phyloP scores from a whole-genome alignment of 2,329 filamentous ascomycete species.

The Trichophyton schoenleinii region DNA sequence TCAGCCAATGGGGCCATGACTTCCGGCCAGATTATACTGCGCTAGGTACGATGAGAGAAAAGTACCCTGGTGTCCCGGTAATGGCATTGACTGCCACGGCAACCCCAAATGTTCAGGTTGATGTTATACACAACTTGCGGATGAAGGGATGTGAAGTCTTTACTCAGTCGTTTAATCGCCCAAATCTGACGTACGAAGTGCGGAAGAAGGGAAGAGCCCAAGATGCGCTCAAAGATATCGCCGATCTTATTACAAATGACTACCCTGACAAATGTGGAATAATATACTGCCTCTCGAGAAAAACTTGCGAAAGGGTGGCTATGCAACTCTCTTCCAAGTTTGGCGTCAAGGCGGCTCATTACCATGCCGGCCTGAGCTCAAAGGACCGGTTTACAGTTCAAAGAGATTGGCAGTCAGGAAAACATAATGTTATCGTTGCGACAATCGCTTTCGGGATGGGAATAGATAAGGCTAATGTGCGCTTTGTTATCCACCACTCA shows the following conservation, averaged over 20 bases:
- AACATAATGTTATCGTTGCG: conserved; percentile 80
- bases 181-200: conserved; percentile 85
- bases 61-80: conserved; percentile 68
- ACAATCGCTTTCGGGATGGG: conserved; percentile 99
- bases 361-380: conserved; percentile 67
- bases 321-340: conserved; percentile 48
- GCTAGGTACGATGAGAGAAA: conserved; percentile 58
- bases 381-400: conserved; percentile 60
- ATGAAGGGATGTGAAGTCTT: conserved; percentile 70
- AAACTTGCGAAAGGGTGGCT: conserved; percentile 70
- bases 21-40: conserved; percentile 93
- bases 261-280: conserved; percentile 71
- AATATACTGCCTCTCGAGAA: conserved; percentile 80
- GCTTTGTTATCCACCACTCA: conserved; percentile 88
- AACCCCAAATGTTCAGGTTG: conserved; percentile 80
- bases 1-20: conserved; percentile 98
- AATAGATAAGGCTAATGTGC: conserved; percentile 95
- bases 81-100: conserved; percentile 95
- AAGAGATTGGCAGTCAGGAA: conserved; percentile 66
- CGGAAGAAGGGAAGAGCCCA: conserved; percentile 53
- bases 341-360: conserved; percentile 64
- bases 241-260: conserved; percentile 50
- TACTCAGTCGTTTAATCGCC: conserved; percentile 91
- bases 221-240: conserved; percentile 42
- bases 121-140: conserved; percentile 81